A percentile compares a stretch with the other conserved stretches of the same genome.
Conservation (phyloP, 2,329 filamentous ascomycete genomes). For the Lithohypha guttulata region DNA sequence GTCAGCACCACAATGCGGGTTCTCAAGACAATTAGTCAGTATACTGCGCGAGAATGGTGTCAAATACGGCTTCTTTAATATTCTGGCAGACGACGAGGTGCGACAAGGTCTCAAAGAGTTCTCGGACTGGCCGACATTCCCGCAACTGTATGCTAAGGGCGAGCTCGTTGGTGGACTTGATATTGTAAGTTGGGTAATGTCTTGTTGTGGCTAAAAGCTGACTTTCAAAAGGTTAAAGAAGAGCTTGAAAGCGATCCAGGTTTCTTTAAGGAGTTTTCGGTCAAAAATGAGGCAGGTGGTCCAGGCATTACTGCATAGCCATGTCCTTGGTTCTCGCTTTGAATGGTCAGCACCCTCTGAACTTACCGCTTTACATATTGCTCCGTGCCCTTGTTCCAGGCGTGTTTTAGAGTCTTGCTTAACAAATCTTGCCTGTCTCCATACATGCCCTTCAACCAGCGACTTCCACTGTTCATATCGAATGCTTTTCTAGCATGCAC, state of each 20-base stretch:
- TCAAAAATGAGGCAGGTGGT: slow-evolving; percentile 25
- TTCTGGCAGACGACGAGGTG: slow-evolving; percentile 93
- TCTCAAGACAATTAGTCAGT: slow-evolving; percentile 78
- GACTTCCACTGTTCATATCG: slow-evolving; percentile 50
- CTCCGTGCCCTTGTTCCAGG: slow-evolving; percentile 4
- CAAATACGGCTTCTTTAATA: slow-evolving; percentile 97
- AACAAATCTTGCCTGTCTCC: slow-evolving; percentile 55
- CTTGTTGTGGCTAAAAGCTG: too few relatives aligned
- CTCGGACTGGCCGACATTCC: slow-evolving; percentile 97
- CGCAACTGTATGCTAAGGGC: slow-evolving; percentile 83
- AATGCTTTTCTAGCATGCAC: slow-evolving; percentile 74
- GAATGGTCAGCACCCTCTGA: background rate
- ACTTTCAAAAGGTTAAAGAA: slow-evolving; percentile 64
- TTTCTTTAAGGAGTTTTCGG: slow-evolving; percentile 65
- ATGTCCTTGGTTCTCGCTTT: slow-evolving; percentile 11
- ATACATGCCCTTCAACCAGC: slow-evolving; percentile 83
- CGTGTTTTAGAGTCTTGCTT: slow-evolving; percentile 15
- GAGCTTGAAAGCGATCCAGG: slow-evolving; percentile 74
- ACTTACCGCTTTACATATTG: too few relatives aligned
- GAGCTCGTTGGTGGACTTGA: slow-evolving; percentile 89
- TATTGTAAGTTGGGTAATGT: slow-evolving; percentile 83
- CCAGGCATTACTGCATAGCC: slow-evolving; percentile 8
- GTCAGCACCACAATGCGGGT: slow-evolving; percentile 77
- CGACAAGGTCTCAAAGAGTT: slow-evolving; percentile 92
- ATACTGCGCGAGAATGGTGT: slow-evolving; percentile 81